A percentile compares a stretch with the other conserved stretches of the same genome.
Evolutionary conservation across 192 early-diverging fungal genomes (phyloP).

Genomic region (Mortierella alpina): DNA sequence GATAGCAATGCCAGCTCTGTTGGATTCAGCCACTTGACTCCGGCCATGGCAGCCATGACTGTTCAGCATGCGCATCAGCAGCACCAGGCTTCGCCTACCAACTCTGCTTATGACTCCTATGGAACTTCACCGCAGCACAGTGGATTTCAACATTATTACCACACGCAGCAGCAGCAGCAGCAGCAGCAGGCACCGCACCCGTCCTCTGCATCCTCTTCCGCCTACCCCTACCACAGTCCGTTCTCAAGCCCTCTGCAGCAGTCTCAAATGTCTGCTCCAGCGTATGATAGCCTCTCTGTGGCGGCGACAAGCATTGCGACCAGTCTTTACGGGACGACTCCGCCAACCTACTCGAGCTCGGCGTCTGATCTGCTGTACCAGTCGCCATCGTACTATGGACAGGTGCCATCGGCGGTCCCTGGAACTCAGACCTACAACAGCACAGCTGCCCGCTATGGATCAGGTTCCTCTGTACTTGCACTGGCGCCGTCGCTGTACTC

Average conservation of each 20-base stretch:
- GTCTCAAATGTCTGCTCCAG: neutral
- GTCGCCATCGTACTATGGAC: constrained; percentile 15
- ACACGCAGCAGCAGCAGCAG: constrained; percentile 9
- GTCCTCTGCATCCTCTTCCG: constrained; percentile 4
- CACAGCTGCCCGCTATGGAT: constrained; percentile 6
- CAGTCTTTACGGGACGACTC: constrained; percentile 20
- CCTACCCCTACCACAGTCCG: constrained; percentile 33
- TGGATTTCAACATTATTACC: constrained; percentile 31
- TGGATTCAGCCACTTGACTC: constrained; percentile 41
- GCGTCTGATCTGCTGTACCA: constrained; percentile 16
- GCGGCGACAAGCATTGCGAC: constrained; percentile 15
- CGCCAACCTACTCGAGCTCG: constrained; percentile 6
- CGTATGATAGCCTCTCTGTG: constrained; percentile 24
- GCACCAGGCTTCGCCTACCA: constrained; percentile 24
- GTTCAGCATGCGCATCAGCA: constrained; percentile 27
- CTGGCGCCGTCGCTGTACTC: constrained; percentile 29
- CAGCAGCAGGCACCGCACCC: constrained; percentile 13
- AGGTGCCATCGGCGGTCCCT: neutral
- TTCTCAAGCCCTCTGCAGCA: constrained; percentile 23
- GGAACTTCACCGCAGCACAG: constrained; percentile 30
- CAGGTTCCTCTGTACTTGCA: constrained; percentile 10
- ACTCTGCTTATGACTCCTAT: constrained; percentile 43
- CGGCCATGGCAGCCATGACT: constrained; percentile 34
- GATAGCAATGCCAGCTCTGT: constrained; percentile 50
- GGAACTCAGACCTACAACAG: constrained; percentile 6